phyloP scores from a whole-genome alignment of 371 early-diverging fungal species.

The Nosema muscidifuracis region DNA sequence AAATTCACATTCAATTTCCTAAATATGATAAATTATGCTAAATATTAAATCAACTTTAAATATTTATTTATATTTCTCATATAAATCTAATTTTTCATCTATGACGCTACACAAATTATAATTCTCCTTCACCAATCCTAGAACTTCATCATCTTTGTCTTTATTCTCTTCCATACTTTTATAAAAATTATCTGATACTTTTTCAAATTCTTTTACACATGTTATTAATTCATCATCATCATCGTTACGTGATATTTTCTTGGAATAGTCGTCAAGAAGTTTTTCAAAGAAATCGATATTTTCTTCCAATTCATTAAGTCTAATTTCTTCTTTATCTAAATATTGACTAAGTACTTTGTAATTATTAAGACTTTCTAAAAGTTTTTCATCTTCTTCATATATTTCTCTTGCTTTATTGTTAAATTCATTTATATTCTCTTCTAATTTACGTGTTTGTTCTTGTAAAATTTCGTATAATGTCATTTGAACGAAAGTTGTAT shows the following conservation, averaged over 20 bases:
- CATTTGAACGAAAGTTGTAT: slow-evolving; percentile 34
- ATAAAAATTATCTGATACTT: slow-evolving; percentile 49
- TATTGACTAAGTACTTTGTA: slow-evolving; percentile 31
- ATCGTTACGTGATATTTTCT: neutral
- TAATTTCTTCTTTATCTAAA: slow-evolving; percentile 42
- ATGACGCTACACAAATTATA: slow-evolving; percentile 37
- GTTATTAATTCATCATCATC: slow-evolving; percentile 17
- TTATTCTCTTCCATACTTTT: slow-evolving; percentile 37
- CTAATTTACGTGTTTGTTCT: slow-evolving; percentile 46
- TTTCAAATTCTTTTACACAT: slow-evolving; percentile 49
- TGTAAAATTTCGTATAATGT: slow-evolving; percentile 49
- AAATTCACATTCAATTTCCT: no score
- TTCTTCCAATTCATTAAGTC: slow-evolving; percentile 46
- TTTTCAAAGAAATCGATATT: slow-evolving; percentile 51
- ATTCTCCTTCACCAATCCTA: slow-evolving; percentile 58
- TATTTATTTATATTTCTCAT: slow-evolving; percentile 41
- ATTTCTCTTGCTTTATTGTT: slow-evolving; percentile 46
- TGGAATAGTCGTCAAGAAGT: slow-evolving; percentile 11
- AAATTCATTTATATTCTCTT: slow-evolving; percentile 51
- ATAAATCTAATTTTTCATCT: slow-evolving; percentile 51
- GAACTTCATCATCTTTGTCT: slow-evolving; percentile 57
- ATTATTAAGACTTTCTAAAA: slow-evolving; percentile 50
- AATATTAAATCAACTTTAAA: no score
- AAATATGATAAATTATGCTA: no score
- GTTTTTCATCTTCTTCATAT: slow-evolving; percentile 50